These are phyloP conservation scores for Metschnikowia santaceciliae DNA, from an alignment of 805 yeast species.

Conservation along the genomic window DNA sequence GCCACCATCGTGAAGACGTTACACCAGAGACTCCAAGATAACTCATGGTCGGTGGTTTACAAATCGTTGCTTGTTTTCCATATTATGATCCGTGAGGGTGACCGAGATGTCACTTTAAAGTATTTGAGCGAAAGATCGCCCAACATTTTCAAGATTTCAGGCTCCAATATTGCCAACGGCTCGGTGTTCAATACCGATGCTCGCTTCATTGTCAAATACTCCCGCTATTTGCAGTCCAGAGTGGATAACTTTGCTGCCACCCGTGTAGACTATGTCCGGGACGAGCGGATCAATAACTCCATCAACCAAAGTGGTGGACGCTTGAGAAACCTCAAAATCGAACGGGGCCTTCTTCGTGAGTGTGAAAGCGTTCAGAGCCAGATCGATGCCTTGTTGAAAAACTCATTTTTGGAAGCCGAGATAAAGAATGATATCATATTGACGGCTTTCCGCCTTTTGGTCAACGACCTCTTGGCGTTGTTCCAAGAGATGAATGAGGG, in stretches of 20 bases:
- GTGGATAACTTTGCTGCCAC: slow-evolving; percentile 65
- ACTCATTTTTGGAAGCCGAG: slow-evolving; percentile 74
- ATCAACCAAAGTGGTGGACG: slow-evolving; percentile 53
- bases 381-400: slow-evolving; percentile 68
- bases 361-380: slow-evolving; percentile 82
- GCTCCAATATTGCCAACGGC: slow-evolving; percentile 35
- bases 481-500: slow-evolving; percentile 95
- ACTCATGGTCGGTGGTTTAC: slow-evolving; percentile 89
- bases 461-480: slow-evolving; percentile 80
- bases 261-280: slow-evolving; percentile 73
- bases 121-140: slow-evolving; percentile 49
- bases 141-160: slow-evolving; percentile 45
- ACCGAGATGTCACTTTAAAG: slow-evolving; percentile 63
- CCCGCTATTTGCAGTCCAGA: slow-evolving; percentile 64
- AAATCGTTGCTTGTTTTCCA: slow-evolving; percentile 83
- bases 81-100: slow-evolving; percentile 91
- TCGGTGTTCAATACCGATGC: slow-evolving; percentile 45
- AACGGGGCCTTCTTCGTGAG: slow-evolving; percentile 78
- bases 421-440: slow-evolving; percentile 79
- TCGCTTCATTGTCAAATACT: slow-evolving; percentile 58
- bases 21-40: slow-evolving; percentile 59
- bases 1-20: slow-evolving; percentile 65
- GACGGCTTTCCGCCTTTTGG: slow-evolving; percentile 81
- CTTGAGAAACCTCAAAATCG: slow-evolving; percentile 60
- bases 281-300: slow-evolving; percentile 47